phyloP scores from a whole-genome alignment of 2,329 filamentous ascomycete species.

The Colletotrichum euphorbiae region DNA sequence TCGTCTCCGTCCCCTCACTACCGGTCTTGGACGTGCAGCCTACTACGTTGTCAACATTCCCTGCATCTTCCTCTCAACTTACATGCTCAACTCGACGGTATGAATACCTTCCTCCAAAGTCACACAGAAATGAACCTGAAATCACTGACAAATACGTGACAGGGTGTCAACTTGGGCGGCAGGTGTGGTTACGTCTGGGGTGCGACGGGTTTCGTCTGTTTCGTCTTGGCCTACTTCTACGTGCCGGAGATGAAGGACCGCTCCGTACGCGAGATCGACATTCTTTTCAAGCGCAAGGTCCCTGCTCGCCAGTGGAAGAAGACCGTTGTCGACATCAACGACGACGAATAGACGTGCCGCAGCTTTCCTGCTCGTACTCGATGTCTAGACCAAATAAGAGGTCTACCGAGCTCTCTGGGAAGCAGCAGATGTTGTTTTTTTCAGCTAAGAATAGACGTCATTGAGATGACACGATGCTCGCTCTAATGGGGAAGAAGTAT shows the following conservation, averaged over 20 bases:
- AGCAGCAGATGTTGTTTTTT: too few relatives aligned
- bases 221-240: conserved; percentile 59
- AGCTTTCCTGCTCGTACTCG: neutral
- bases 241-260: conserved; percentile 68
- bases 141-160: conserved; percentile 44
- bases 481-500: too few relatives aligned
- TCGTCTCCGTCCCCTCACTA: conserved; percentile 73
- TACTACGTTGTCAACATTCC: conserved; percentile 76
- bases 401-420: too few relatives aligned
- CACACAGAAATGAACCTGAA: neutral
- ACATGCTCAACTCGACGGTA: conserved; percentile 69
- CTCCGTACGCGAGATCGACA: conserved; percentile 72
- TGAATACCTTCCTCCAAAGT: neutral
- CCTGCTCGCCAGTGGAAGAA: conserved; percentile 67
- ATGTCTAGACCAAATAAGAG: neutral
- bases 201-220: conserved; percentile 67
- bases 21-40: conserved; percentile 70
- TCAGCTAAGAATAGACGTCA: too few relatives aligned
- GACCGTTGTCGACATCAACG: conserved; percentile 67
- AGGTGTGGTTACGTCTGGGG: conserved; percentile 72
- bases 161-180: conserved; percentile 59
- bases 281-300: conserved; percentile 66
- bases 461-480: too few relatives aligned
- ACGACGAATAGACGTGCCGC: conserved; percentile 66
- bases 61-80: conserved; percentile 71